Conservation (phyloP, 768 basidiomycete species). For the Boletus speciosus region DNA sequence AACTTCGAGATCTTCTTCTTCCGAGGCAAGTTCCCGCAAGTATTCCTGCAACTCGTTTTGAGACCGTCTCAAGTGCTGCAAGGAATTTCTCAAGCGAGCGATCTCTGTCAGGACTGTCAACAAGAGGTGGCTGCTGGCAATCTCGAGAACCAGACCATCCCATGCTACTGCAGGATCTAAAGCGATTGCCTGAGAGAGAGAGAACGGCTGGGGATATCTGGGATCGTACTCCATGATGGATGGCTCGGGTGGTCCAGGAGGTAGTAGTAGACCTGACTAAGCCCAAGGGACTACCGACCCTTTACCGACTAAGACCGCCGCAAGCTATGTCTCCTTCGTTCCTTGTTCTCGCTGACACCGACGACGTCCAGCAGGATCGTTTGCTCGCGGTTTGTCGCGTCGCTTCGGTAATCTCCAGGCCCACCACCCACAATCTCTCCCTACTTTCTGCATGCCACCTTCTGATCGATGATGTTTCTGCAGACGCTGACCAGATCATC, state of each 20-base stretch:
- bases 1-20: slow-evolving; percentile 53
- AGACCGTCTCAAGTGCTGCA: slow-evolving; percentile 58
- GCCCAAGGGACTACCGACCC: not conserved
- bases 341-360: slow-evolving; percentile 54
- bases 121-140: not conserved
- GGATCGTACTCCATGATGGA: slow-evolving; percentile 60
- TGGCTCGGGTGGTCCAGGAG: not conserved
- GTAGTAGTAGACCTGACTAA: slow-evolving; percentile 17
- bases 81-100: slow-evolving; percentile 66
- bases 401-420: slow-evolving; percentile 66
- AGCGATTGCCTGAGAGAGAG: slow-evolving; percentile 56
- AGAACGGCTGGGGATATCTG: slow-evolving; percentile 72
- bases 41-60: slow-evolving; percentile 54
- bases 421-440: slow-evolving; percentile 31
- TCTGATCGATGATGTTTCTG: slow-evolving; percentile 49
- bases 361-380: slow-evolving; percentile 43
- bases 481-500: slow-evolving; percentile 53
- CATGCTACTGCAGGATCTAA: slow-evolving; percentile 66
- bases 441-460: slow-evolving; percentile 42
- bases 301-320: not conserved
- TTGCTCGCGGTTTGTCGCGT: slow-evolving; percentile 64
- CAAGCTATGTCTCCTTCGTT: slow-evolving; percentile 38
- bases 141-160: slow-evolving; percentile 49
- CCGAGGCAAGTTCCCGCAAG: slow-evolving; percentile 34
- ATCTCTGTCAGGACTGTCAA: slow-evolving; percentile 51